phyloP scores from a whole-genome alignment of 345 rosid genomes.

The Gossypium turneri region DNA sequence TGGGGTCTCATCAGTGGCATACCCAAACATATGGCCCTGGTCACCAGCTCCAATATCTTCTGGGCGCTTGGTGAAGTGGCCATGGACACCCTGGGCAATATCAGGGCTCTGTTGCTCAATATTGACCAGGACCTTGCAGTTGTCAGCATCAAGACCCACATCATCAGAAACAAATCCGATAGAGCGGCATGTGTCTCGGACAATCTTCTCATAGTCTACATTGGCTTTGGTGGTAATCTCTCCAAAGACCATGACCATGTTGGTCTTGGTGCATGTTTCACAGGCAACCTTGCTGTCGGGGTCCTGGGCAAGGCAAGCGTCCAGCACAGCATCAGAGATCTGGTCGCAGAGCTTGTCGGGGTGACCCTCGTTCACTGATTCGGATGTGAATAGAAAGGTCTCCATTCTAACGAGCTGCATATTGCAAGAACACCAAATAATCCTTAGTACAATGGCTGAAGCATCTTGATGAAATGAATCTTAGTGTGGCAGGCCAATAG shows the following conservation, averaged over 20 bases:
- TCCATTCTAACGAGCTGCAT: conserved; percentile 51
- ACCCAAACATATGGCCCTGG: conserved; percentile 77
- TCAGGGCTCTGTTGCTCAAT: conserved; percentile 82
- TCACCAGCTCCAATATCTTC: conserved; percentile 82
- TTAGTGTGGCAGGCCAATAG: neutral
- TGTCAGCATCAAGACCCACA: conserved; percentile 72
- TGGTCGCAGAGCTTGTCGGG: conserved; percentile 83
- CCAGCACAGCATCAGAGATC: conserved; percentile 74
- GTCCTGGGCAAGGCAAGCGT: conserved; percentile 75
- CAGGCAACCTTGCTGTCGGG: conserved; percentile 84
- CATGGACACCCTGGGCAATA: conserved; percentile 76
- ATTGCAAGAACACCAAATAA: neutral
- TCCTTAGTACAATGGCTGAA: neutral
- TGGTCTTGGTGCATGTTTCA: conserved; percentile 76
- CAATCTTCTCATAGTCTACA: conserved; percentile 72
- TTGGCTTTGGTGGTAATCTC: conserved; percentile 76
- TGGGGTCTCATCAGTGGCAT: conserved; percentile 72
- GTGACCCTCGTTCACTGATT: conserved; percentile 81
- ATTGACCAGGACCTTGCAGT: conserved; percentile 73
- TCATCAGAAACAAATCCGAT: conserved; percentile 72
- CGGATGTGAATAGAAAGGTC: conserved; percentile 67
- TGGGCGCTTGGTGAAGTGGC: conserved; percentile 70
- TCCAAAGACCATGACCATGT: conserved; percentile 84
- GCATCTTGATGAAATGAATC: neutral
- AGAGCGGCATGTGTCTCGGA: conserved; percentile 63